Percentiles rank a stretch among this genome's conserved stretches.
Evolutionary conservation across 2,329 filamentous ascomycete species (phyloP).

Genomic region (Beauveria rudraprayagi): DNA sequence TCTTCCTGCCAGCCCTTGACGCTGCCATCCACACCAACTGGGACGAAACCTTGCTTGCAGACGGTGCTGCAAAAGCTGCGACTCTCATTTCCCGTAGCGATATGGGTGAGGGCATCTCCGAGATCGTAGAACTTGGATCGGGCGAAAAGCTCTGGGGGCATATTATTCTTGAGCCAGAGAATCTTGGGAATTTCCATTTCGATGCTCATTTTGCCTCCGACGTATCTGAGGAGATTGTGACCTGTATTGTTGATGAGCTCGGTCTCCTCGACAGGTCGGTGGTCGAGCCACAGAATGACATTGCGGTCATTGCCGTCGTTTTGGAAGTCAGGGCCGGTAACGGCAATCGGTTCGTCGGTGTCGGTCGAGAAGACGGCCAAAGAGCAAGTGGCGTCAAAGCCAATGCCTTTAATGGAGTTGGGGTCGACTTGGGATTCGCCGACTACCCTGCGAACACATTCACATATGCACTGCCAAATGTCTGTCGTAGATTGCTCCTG

Average conservation of each 20-base stretch:
- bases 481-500: slow-evolving; percentile 95
- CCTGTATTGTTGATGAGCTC: slow-evolving; percentile 86
- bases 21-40: slow-evolving; percentile 93
- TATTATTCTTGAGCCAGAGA: slow-evolving; percentile 96
- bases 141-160: slow-evolving; percentile 83
- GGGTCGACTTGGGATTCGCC: slow-evolving; percentile 73
- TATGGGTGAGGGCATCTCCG: slow-evolving; percentile 83
- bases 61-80: slow-evolving; percentile 93
- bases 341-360: slow-evolving; percentile 82
- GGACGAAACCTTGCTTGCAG: slow-evolving; percentile 94
- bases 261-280: slow-evolving; percentile 84
- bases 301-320: slow-evolving; percentile 81
- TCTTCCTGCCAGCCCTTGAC: slow-evolving; percentile 98
- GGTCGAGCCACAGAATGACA: slow-evolving; percentile 95
- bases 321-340: slow-evolving; percentile 75
- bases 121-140: slow-evolving; percentile 97
- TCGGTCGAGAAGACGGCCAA: slow-evolving; percentile 83
- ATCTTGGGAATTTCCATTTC: slow-evolving; percentile 99
- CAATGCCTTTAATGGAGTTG: slow-evolving; percentile 74
- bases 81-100: slow-evolving; percentile 87
- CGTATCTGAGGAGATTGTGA: slow-evolving; percentile 90
- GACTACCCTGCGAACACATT: slow-evolving; percentile 75
- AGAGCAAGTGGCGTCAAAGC: slow-evolving; percentile 98
- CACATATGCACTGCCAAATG: slow-evolving; percentile 93
- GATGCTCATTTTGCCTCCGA: slow-evolving; percentile 96